A percentile compares a stretch with the other conserved stretches of the same genome.
These are phyloP conservation scores for Lablab purpureus DNA, from an alignment of 306 rosid genomes.

Conservation along the genomic window DNA sequence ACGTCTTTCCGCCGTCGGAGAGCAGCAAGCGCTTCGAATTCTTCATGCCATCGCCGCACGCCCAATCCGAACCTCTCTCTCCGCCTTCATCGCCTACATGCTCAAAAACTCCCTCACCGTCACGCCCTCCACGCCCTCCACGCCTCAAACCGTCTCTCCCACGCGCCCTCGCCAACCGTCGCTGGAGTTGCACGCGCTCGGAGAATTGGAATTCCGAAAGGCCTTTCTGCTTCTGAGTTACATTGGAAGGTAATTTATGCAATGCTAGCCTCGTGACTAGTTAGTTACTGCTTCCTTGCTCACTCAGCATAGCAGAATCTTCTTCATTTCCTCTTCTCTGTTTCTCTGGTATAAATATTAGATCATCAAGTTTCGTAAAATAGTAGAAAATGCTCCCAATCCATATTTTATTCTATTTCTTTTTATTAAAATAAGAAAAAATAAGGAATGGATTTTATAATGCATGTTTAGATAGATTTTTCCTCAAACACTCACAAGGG, in stretches of 20 bases:
- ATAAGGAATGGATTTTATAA: too few relatives aligned
- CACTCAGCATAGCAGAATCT: too few relatives aligned
- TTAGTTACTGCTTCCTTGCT: not conserved
- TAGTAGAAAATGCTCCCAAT: too few relatives aligned
- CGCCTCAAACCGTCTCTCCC: not conserved
- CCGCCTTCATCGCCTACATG: not conserved
- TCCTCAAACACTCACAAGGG: too few relatives aligned
- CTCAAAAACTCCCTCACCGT: not conserved
- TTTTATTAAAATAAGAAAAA: too few relatives aligned
- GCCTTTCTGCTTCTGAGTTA: constrained; percentile 72
- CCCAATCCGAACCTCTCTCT: not conserved
- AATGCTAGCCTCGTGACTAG: not conserved
- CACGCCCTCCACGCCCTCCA: not conserved
- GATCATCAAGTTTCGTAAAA: too few relatives aligned
- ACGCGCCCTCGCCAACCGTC: too few relatives aligned
- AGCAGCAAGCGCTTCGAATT: not conserved
- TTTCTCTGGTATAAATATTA: too few relatives aligned
- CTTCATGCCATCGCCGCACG: not conserved
- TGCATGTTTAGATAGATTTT: too few relatives aligned
- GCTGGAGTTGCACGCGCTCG: constrained; percentile 53
- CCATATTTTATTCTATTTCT: too few relatives aligned
- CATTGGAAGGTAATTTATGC: constrained; percentile 56
- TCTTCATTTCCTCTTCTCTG: too few relatives aligned
- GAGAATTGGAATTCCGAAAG: constrained; percentile 76
- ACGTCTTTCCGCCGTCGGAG: not conserved